Evolutionary conservation across 148 eudicot genomes (phyloP), one percentile per base, ranked within the genome.

Genomic region (Diospyros kaki): DNA sequence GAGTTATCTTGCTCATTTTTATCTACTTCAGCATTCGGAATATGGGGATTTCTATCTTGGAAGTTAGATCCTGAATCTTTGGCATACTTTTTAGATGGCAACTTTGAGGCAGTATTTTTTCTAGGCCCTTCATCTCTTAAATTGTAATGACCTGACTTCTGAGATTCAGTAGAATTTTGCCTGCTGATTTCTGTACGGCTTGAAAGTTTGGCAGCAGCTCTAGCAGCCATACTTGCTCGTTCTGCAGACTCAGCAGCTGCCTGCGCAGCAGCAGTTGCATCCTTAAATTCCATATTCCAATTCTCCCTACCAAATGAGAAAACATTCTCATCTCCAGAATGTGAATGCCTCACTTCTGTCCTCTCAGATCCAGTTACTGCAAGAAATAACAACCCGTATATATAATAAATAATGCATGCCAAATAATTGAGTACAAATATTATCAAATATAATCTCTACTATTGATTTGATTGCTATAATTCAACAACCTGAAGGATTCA

Each of bases 221-320:
- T 86, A 59, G 99, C 99, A 80, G 99, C 99, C 84, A 84, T 79
- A 82, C 94, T 91, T 67, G 99, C 99, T 72, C 74, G 84, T 84
- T 92, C 99, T 69, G 99, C 99, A 72, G 97, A 86, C 85, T 88
- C 94, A 46, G 99, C 99, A 79, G 99, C 99, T 72, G 99, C 99
- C 71, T 88, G 87, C 66, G 99, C 99, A 71, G 99, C 99, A 75
- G 92, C 85, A 15, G 90, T 77, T 73, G 97, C 99, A 86, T 92
- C 97, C 82, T 86, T 90, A 62, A 89, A 95, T 75, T 87, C 93
- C 96, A 90, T 85, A 60, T 80, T 85, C 94, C 94, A 89, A 18
- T 79, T 81, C 66, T 83, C 89, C 80, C 82, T 73, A 62, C 73
- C 80, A 1, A 42, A 53, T 48, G 74, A 55, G 46, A 70, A 81